Conservation (phyloP, 306 rosid species). For the Crotalaria pallida region DNA sequence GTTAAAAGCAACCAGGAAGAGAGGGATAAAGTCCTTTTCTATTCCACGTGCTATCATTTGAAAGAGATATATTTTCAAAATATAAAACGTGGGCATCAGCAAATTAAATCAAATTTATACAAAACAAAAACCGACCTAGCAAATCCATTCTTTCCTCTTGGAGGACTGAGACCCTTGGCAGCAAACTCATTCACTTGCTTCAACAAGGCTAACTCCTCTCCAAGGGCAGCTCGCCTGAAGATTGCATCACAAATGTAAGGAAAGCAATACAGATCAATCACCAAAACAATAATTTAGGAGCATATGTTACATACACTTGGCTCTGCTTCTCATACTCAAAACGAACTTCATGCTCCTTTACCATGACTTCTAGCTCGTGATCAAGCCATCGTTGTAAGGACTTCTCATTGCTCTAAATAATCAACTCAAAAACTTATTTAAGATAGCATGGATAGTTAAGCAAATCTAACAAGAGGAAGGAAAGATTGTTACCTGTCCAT, state of each 20-base stretch:
- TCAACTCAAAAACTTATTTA: constrained; percentile 28
- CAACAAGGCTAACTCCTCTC: constrained; percentile 85
- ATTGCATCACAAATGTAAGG: constrained; percentile 16
- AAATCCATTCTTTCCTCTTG: constrained; percentile 85
- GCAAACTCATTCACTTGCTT: constrained; percentile 81
- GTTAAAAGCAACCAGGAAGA: constrained; percentile 24
- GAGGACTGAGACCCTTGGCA: constrained; percentile 85
- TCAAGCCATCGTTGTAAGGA: constrained; percentile 94
- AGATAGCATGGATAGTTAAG: constrained; percentile 15
- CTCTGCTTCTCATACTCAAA: constrained; percentile 95
- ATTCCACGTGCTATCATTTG: not conserved
- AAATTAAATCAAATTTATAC: constrained; percentile 5
- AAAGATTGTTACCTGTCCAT: constrained; percentile 64
- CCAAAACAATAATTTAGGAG: not conserved
- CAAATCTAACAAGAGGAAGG: constrained; percentile 19
- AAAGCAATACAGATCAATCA: constrained; percentile 6
- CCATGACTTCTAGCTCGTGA: constrained; percentile 96
- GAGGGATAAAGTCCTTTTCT: constrained; percentile 16
- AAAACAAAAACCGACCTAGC: constrained; percentile 46
- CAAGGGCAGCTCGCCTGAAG: constrained; percentile 88
- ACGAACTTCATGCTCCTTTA: constrained; percentile 97
- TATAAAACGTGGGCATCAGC: not conserved
- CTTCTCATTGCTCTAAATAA: constrained; percentile 73
- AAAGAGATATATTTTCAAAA: not conserved
- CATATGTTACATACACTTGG: constrained; percentile 67